These are phyloP conservation scores for Ogataea ganodermae DNA, from an alignment of 805 yeast genomes.

Conservation along the genomic window DNA sequence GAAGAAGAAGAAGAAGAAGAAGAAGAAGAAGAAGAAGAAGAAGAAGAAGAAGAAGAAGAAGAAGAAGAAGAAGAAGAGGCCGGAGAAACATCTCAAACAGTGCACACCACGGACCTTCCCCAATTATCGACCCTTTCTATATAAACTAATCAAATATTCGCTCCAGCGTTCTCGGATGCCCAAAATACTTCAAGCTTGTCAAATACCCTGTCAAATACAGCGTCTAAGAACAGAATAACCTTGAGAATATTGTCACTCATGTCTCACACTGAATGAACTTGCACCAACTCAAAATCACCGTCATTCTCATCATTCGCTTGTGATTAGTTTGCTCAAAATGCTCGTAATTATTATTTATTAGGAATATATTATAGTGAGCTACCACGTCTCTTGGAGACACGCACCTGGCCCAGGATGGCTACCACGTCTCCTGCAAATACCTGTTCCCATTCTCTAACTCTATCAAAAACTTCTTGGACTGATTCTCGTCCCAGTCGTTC, in stretches of 20 bases:
- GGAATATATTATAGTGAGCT: too few relatives aligned
- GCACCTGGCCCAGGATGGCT: too few relatives aligned
- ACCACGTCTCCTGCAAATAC: slow-evolving; percentile 92
- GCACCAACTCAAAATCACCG: too few relatives aligned
- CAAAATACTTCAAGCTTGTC: not conserved
- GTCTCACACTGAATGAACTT: too few relatives aligned
- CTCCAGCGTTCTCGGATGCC: too few relatives aligned
- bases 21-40: slow-evolving; percentile 17
- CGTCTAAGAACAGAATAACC: too few relatives aligned
- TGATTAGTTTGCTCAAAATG: too few relatives aligned
- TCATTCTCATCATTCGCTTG: too few relatives aligned
- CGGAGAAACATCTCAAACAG: slow-evolving; percentile 3
- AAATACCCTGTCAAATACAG: not conserved
- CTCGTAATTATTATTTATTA: too few relatives aligned
- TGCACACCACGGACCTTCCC: not conserved
- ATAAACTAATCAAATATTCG: not conserved
- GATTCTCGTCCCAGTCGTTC: slow-evolving; percentile 41
- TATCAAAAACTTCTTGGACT: slow-evolving; percentile 52
- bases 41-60: slow-evolving; percentile 27
- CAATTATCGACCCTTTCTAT: slow-evolving; percentile 3
- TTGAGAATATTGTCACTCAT: too few relatives aligned
- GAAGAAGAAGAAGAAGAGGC: slow-evolving; percentile 26
- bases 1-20: slow-evolving; percentile 23
- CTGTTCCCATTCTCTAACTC: slow-evolving; percentile 63
- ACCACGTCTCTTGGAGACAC: not conserved